Percentiles rank a stretch among this genome's conserved stretches.
Evolutionary conservation across 192 early-diverging fungal genomes (phyloP).

Genomic region (Entrophospora sp.): DNA sequence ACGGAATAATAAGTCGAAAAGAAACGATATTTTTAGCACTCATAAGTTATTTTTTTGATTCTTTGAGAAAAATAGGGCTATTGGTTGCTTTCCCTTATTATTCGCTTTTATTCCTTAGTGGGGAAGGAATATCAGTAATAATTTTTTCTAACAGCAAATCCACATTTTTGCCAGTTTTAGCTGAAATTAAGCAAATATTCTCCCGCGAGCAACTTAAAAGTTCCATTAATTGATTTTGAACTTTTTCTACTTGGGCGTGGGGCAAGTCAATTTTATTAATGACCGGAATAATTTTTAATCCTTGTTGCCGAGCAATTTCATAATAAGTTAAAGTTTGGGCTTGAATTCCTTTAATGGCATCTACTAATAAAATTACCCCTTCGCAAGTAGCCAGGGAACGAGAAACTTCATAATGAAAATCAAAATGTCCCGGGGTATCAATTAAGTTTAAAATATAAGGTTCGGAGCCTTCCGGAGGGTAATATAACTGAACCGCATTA

Average conservation of each 20-base stretch:
- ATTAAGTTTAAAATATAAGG: conserved; percentile 85
- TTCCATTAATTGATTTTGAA: not conserved
- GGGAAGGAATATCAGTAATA: not conserved
- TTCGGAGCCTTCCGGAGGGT: not conserved
- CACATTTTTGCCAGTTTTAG: not conserved
- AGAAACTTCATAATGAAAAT: conserved; percentile 93
- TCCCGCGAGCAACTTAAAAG: not conserved
- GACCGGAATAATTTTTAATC: conserved; percentile 75
- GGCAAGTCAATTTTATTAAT: conserved; percentile 65
- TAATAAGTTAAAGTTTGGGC: conserved; percentile 89
- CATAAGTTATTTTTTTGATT: too few relatives aligned
- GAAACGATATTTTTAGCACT: too few relatives aligned
- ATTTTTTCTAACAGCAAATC: not conserved
- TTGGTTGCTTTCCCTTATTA: too few relatives aligned
- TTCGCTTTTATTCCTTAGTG: too few relatives aligned
- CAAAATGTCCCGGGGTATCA: conserved; percentile 88
- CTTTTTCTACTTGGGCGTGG: not conserved
- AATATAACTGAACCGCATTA: not conserved
- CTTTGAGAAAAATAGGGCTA: too few relatives aligned
- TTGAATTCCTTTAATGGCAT: conserved; percentile 93
- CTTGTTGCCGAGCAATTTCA: conserved; percentile 81
- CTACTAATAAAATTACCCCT: conserved; percentile 83
- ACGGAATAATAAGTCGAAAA: too few relatives aligned
- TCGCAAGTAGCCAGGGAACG: conserved; percentile 88
- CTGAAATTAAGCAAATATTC: not conserved